Percentiles rank a stretch among this genome's conserved stretches.
Conservation (phyloP, 768 basidiomycete species). For the Boletus pseudopeckii region DNA sequence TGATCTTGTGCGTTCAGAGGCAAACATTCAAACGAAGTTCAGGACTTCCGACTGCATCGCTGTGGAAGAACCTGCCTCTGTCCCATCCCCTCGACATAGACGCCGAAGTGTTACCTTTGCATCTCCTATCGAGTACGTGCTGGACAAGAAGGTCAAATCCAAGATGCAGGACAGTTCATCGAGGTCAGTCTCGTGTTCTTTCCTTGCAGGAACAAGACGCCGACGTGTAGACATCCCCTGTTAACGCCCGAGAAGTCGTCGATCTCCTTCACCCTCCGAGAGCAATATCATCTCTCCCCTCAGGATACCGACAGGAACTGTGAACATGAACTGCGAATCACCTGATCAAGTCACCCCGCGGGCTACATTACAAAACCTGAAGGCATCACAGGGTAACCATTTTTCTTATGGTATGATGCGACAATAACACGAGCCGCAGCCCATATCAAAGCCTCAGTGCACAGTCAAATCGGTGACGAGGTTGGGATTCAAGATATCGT, state of each 20-base stretch:
- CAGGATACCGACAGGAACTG: neutral
- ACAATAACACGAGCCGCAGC: neutral
- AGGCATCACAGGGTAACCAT: conserved; percentile 4
- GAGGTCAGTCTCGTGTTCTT: conserved; percentile 6
- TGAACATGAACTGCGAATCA: neutral
- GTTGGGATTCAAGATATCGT: conserved; percentile 37
- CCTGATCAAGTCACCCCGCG: conserved; percentile 3
- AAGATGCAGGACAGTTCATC: neutral
- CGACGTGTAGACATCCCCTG: neutral
- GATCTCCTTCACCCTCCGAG: neutral
- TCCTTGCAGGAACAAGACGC: neutral
- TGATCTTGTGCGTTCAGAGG: neutral
- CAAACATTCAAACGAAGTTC: neutral
- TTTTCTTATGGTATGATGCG: neutral
- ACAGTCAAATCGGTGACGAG: conserved; percentile 2
- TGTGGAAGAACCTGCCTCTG: neutral
- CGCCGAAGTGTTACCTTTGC: conserved; percentile 30
- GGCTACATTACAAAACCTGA: neutral
- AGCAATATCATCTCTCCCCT: conserved; percentile 19
- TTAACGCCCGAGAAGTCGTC: neutral
- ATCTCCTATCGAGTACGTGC: conserved; percentile 22
- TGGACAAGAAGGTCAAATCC: conserved; percentile 1
- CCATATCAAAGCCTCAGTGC: neutral
- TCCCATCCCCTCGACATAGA: conserved; percentile 5
- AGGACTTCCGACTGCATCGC: neutral